Percentiles rank a stretch among this genome's conserved stretches.
These are phyloP conservation scores for Geotrichum klebahnii DNA, from an alignment of 1,139 yeast species.

Conservation along the genomic window DNA sequence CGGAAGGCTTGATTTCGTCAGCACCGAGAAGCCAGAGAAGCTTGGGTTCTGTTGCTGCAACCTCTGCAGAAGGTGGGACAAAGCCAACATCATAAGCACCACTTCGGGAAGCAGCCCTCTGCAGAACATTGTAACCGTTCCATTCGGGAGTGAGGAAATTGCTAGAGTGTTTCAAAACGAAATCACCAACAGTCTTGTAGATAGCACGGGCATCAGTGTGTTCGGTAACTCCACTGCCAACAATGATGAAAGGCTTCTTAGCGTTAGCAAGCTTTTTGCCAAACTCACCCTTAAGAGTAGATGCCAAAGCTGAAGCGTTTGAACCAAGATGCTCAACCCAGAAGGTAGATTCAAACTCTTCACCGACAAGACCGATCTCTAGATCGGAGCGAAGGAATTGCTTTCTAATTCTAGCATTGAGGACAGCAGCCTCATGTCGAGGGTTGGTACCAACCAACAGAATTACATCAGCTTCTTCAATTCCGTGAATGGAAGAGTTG, in stretches of 20 bases:
- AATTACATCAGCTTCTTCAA: constrained; percentile 78
- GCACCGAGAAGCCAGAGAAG: constrained; percentile 80
- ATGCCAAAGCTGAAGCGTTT: constrained; percentile 53
- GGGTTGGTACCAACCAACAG: constrained; percentile 82
- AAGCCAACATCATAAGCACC: constrained; percentile 87
- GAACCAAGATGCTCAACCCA: constrained; percentile 61
- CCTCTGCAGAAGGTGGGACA: constrained; percentile 50
- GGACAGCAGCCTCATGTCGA: constrained; percentile 85
- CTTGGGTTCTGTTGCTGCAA: constrained; percentile 58
- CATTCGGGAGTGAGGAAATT: constrained; percentile 69
- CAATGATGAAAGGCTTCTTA: constrained; percentile 69
- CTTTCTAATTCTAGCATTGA: constrained; percentile 80
- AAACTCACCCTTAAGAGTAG: constrained; percentile 62
- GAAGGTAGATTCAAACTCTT: constrained; percentile 73
- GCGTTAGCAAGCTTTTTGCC: constrained; percentile 69
- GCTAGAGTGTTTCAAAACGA: constrained; percentile 50
- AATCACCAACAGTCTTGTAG: constrained; percentile 59
- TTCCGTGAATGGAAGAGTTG: constrained; percentile 74
- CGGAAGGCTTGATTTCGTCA: constrained; percentile 67
- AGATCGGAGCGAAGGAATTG: constrained; percentile 68
- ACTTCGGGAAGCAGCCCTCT: constrained; percentile 80
- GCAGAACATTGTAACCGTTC: constrained; percentile 79
- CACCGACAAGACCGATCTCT: constrained; percentile 69
- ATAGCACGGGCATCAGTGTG: constrained; percentile 62
- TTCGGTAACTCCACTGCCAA: constrained; percentile 78